Percentiles rank a stretch among this genome's conserved stretches.
These are phyloP conservation scores for Monilinia polystroma DNA, from an alignment of 2,329 filamentous ascomycete genomes.

Conservation along the genomic window DNA sequence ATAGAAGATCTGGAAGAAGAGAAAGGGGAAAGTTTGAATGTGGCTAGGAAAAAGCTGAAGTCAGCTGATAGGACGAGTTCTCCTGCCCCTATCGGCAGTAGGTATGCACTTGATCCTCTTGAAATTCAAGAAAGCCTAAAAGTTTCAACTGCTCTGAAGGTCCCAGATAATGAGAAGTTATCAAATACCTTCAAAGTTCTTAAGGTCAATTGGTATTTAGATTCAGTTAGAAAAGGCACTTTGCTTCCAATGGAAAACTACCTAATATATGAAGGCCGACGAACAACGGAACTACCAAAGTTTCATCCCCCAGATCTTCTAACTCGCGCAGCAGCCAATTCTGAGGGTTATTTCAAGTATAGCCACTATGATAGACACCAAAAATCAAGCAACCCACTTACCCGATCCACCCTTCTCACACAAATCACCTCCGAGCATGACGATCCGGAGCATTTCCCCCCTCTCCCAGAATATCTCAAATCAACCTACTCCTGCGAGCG, in stretches of 20 bases:
- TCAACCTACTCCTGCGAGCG: conserved; percentile 78
- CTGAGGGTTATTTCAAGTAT: conserved; percentile 31
- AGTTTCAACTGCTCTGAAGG: neutral
- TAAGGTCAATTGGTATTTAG: conserved; percentile 58
- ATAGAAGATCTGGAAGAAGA: conserved; percentile 39
- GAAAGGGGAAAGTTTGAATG: conserved; percentile 12
- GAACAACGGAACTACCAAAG: conserved; percentile 22
- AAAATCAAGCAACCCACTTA: conserved; percentile 17
- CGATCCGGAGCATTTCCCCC: conserved; percentile 54
- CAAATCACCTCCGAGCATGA: conserved; percentile 81
- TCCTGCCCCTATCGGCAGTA: neutral
- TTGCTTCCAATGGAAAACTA: conserved; percentile 53
- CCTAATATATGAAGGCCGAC: conserved; percentile 52
- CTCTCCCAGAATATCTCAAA: conserved; percentile 65
- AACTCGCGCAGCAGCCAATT: conserved; percentile 35
- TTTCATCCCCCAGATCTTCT: neutral
- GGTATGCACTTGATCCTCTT: neutral
- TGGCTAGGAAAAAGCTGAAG: conserved; percentile 20
- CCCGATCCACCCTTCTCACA: conserved; percentile 49
- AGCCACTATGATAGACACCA: conserved; percentile 24
- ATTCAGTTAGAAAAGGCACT: conserved; percentile 48
- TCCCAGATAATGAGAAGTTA: neutral
- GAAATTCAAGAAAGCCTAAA: neutral
- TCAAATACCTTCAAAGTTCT: conserved; percentile 50
- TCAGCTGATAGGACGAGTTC: conserved; percentile 3